Conservation (phyloP, 345 rosid genomes). For the Corchorus capsularis region DNA sequence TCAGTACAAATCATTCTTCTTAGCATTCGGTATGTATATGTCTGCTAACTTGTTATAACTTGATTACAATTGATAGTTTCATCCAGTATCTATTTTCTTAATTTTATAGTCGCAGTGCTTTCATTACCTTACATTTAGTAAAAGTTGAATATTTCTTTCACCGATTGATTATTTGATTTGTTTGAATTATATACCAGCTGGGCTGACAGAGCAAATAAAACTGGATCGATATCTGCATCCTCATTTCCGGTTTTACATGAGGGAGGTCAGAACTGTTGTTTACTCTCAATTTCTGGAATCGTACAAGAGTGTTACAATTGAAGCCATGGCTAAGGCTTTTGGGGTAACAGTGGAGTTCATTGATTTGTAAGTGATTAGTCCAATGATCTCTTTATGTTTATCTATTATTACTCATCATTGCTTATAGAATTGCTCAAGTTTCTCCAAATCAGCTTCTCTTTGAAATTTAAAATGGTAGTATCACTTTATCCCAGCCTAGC, state of each 20-base stretch:
- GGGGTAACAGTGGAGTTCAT: constrained; percentile 93
- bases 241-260: constrained; percentile 97
- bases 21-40: constrained; percentile 68
- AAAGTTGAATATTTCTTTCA: not conserved
- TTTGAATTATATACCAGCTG: constrained; percentile 35
- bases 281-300: constrained; percentile 97
- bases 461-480: not conserved
- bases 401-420: not conserved
- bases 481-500: not conserved
- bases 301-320: constrained; percentile 94
- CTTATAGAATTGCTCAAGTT: not conserved
- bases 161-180: not conserved
- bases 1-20: constrained; percentile 88
- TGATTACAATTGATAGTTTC: not conserved
- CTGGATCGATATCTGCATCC: constrained; percentile 88
- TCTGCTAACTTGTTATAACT: not conserved
- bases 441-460: not conserved
- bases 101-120: not conserved
- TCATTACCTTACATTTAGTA: not conserved
- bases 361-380: constrained; percentile 69
- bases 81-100: not conserved
- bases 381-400: not conserved
- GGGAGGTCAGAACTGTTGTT: constrained; percentile 91
- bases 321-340: constrained; percentile 98
- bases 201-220: constrained; percentile 81